Percentiles rank a stretch among this genome's conserved stretches.
Conservation (phyloP, 1,284 basidiomycete genomes). For the Peniophora sp. region DNA sequence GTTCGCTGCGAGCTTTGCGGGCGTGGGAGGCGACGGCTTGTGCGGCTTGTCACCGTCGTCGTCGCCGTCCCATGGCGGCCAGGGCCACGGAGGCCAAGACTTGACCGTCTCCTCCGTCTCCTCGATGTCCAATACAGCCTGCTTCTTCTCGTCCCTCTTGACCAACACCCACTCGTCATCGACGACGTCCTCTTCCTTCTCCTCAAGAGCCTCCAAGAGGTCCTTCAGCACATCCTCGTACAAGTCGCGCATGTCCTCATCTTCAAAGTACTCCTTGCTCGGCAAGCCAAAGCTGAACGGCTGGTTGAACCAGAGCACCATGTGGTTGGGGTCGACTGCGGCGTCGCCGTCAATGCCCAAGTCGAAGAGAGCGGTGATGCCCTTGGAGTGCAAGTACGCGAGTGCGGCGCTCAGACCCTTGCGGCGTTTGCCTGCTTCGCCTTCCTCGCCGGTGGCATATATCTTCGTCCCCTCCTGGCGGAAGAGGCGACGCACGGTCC, state of each 20-base stretch:
- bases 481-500: conserved; percentile 49
- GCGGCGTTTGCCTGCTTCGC: conserved; percentile 24
- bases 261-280: conserved; percentile 92
- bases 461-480: conserved; percentile 39
- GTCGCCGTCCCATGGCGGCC: conserved; percentile 73
- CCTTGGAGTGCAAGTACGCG: conserved; percentile 81
- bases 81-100: conserved; percentile 80
- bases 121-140: conserved; percentile 34
- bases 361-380: conserved; percentile 75
- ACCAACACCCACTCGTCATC: background rate
- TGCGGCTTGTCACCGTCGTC: conserved; percentile 39
- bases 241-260: conserved; percentile 59
- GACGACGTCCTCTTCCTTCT: conserved; percentile 30
- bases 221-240: conserved; percentile 69
- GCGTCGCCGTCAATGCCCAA: conserved; percentile 84
- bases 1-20: conserved; percentile 58
- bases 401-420: conserved; percentile 70
- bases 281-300: conserved; percentile 76
- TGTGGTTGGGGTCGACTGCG: conserved; percentile 81
- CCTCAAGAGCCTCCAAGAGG: conserved; percentile 57
- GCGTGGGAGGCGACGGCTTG: conserved; percentile 37
- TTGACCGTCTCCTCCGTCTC: conserved; percentile 35
- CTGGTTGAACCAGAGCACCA: conserved; percentile 85
- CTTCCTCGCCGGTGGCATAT: conserved; percentile 10
- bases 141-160: conserved; percentile 3